These are phyloP conservation scores for Aspergillus pseudoviridinutans DNA, from an alignment of 2,329 filamentous ascomycete species.

Conservation along the genomic window DNA sequence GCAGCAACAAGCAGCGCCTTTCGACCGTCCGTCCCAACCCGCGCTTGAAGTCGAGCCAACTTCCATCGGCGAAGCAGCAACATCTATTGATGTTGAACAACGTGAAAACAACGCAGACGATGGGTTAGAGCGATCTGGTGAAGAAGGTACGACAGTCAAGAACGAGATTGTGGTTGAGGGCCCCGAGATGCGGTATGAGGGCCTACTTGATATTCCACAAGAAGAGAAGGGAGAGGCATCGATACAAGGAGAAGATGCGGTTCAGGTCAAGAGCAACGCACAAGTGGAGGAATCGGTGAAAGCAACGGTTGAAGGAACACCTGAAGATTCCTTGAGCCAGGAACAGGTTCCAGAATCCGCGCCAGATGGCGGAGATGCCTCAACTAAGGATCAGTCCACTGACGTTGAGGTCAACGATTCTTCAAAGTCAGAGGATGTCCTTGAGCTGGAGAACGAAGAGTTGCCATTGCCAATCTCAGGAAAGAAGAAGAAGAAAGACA, in stretches of 20 bases:
- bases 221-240: neutral
- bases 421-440: slow-evolving; percentile 3
- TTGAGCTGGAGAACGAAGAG: slow-evolving; percentile 18
- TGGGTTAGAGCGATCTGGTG: slow-evolving; percentile 1
- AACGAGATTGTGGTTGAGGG: neutral
- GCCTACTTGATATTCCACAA: neutral
- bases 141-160: neutral
- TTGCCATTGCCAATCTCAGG: neutral
- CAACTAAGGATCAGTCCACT: slow-evolving; percentile 12
- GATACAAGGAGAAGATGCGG: neutral
- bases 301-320: neutral
- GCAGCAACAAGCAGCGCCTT: slow-evolving; percentile 32
- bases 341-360: neutral
- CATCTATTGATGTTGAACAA: neutral
- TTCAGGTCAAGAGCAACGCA: neutral
- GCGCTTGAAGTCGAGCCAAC: slow-evolving; percentile 20
- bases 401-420: slow-evolving; percentile 9
- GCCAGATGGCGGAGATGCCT: slow-evolving; percentile 3
- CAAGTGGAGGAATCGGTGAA: neutral
- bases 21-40: slow-evolving; percentile 29
- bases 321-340: neutral
- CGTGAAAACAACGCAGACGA: slow-evolving; percentile 3
- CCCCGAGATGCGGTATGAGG: neutral
- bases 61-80: slow-evolving; percentile 17
- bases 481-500: slow-evolving; percentile 16